A percentile compares a stretch with the other conserved stretches of the same genome.
Evolutionary conservation across 139 green algal species (phyloP).

Genomic region (Medakamo hakoo): DNA sequence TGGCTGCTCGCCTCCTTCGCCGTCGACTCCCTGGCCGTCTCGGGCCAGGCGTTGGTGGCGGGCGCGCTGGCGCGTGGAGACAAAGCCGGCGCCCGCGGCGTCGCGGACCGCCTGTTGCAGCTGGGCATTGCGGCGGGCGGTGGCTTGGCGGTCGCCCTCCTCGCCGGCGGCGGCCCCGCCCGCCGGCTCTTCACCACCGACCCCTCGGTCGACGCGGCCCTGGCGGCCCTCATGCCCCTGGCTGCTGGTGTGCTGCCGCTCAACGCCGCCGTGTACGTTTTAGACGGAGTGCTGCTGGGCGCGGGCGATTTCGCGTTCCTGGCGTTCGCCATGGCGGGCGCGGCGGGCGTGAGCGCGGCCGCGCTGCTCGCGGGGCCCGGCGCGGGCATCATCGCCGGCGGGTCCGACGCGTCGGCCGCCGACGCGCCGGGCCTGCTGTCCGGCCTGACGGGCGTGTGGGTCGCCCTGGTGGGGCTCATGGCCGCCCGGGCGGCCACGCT

Average conservation of each 20-base stretch:
- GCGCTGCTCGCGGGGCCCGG: constrained; percentile 19
- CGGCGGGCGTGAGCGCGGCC: constrained; percentile 12
- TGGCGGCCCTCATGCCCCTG: constrained; percentile 36
- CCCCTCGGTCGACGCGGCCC: constrained; percentile 12
- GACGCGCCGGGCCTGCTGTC: constrained; percentile 14
- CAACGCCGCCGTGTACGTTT: constrained; percentile 53
- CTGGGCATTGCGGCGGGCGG: constrained; percentile 19
- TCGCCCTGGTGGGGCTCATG: constrained; percentile 31
- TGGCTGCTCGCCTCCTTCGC: constrained; percentile 50
- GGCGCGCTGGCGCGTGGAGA: constrained; percentile 8
- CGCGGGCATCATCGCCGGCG: background rate
- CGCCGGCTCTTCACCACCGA: constrained; percentile 27
- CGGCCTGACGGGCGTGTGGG: constrained; percentile 34
- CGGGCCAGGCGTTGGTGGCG: constrained; percentile 49
- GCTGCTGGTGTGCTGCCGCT: constrained; percentile 44
- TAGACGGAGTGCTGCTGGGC: constrained; percentile 61
- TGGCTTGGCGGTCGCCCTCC: constrained; percentile 7
- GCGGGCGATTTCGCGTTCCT: constrained; percentile 48
- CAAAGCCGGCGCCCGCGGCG: constrained; percentile 10
- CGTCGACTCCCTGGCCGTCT: constrained; percentile 49
- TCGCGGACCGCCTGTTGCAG: constrained; percentile 42
- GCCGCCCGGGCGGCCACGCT: constrained; percentile 23
- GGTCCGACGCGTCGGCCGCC: too few relatives aligned
- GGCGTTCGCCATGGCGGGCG: constrained; percentile 30
- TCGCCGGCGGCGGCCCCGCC: constrained; percentile 9